Percentiles rank a stretch among this genome's conserved stretches.
Conservation (phyloP, 495 filamentous ascomycete genomes). For the Penicillium samsonianum region DNA sequence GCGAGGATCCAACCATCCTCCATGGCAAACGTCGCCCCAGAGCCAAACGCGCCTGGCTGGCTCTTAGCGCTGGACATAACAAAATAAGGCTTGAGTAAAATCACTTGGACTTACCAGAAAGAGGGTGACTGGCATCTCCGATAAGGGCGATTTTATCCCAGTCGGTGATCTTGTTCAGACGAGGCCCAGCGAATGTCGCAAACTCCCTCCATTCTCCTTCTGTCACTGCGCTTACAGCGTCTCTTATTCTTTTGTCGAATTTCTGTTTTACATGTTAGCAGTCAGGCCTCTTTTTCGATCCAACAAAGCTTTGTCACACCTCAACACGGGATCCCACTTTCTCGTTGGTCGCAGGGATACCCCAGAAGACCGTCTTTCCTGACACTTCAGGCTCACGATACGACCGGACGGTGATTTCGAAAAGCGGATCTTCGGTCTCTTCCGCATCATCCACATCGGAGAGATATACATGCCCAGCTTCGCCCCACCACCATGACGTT, state of each 20-base stretch:
- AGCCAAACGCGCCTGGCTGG: constrained; percentile 40
- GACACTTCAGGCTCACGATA: constrained; percentile 23
- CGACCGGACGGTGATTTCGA: constrained; percentile 29
- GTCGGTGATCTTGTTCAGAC: constrained; percentile 37
- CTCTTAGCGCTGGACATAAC: neutral
- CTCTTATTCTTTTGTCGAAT: constrained; percentile 36
- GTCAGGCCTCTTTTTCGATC: neutral
- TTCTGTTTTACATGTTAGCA: constrained; percentile 24
- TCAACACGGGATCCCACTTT: constrained; percentile 34
- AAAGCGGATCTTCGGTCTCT: constrained; percentile 17
- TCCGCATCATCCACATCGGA: constrained; percentile 42
- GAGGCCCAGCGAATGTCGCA: constrained; percentile 42
- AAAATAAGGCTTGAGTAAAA: too few relatives aligned
- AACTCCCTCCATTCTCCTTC: constrained; percentile 48
- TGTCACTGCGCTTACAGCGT: constrained; percentile 36
- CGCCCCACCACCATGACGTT: constrained; percentile 50
- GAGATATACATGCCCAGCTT: constrained; percentile 46
- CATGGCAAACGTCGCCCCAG: constrained; percentile 53
- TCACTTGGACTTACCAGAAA: constrained; percentile 31
- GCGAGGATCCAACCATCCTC: constrained; percentile 53
- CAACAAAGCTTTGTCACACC: constrained; percentile 15
- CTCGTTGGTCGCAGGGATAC: constrained; percentile 45
- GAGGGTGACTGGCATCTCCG: constrained; percentile 52
- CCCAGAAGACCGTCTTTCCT: constrained; percentile 47
- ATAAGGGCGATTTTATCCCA: constrained; percentile 51